These are phyloP conservation scores for Microbotryomycetes sp. DNA, from an alignment of 1,284 basidiomycete genomes.

Conservation along the genomic window DNA sequence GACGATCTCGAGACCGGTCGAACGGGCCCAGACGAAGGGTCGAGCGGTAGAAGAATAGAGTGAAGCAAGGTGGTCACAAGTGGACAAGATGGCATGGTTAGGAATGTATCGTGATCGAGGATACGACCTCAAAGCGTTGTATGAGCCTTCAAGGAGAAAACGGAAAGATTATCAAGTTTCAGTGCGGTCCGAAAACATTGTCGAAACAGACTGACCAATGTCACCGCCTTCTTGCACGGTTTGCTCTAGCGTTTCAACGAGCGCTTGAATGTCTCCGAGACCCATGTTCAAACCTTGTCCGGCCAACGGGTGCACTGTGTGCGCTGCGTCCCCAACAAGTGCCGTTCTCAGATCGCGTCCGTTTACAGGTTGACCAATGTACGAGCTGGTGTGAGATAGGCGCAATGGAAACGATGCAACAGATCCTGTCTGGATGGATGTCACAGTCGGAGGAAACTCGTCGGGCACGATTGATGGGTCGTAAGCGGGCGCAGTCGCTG, in stretches of 20 bases:
- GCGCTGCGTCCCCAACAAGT: constrained; percentile 91
- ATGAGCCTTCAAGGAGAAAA: constrained; percentile 51
- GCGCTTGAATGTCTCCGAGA: constrained; percentile 69
- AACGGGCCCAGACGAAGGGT: constrained; percentile 74
- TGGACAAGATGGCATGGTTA: constrained; percentile 76
- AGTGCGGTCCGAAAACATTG: not conserved
- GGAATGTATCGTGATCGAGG: constrained; percentile 68
- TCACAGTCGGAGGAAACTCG: constrained; percentile 70
- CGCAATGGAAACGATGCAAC: constrained; percentile 85
- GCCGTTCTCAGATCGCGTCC: constrained; percentile 56
- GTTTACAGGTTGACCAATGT: constrained; percentile 61
- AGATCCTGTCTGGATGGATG: constrained; percentile 62
- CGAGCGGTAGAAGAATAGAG: constrained; percentile 61
- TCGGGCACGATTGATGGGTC: constrained; percentile 50
- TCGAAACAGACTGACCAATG: constrained; percentile 52
- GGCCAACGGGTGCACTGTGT: constrained; percentile 91
- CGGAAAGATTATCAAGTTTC: not conserved
- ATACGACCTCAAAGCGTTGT: constrained; percentile 67
- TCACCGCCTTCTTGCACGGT: constrained; percentile 62
- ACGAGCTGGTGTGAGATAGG: constrained; percentile 78
- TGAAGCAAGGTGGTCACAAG: constrained; percentile 80
- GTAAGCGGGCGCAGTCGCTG: constrained; percentile 6
- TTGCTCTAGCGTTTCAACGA: constrained; percentile 45
- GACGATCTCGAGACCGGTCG: constrained; percentile 77
- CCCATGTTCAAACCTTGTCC: constrained; percentile 95